Conservation (phyloP, 768 basidiomycete species). For the Suillus alpinus region DNA sequence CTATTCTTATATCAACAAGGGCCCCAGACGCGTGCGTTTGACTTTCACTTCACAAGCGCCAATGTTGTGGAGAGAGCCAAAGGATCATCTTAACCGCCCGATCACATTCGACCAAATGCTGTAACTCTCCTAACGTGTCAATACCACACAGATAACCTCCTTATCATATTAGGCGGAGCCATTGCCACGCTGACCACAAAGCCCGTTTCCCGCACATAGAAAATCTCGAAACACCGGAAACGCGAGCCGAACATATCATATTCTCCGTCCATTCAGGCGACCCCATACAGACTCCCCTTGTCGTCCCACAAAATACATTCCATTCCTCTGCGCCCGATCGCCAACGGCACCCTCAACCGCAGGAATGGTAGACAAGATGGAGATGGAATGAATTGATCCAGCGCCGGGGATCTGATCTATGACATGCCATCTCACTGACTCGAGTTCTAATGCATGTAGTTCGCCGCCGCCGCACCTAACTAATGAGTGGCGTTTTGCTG, state of each 20-base stretch:
- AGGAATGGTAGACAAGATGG: not conserved
- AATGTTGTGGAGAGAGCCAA: not conserved
- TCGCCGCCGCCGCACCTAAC: not conserved
- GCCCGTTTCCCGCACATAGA: not conserved
- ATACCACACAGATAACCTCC: not conserved
- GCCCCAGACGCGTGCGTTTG: not conserved
- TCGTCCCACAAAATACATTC: not conserved
- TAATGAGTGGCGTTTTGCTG: not conserved
- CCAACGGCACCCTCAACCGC: conserved; percentile 1
- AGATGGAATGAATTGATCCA: not conserved
- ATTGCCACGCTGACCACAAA: not conserved
- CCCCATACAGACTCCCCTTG: not conserved
- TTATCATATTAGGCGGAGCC: not conserved
- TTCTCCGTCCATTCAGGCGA: not conserved
- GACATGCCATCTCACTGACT: not conserved
- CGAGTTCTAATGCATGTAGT: not conserved
- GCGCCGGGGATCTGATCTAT: not conserved
- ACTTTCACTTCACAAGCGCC: not conserved
- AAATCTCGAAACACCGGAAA: not conserved
- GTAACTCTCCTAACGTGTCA: too few species aligned
- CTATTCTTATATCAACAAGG: not conserved
- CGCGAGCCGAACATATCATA: not conserved
- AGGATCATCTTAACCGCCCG: not conserved
- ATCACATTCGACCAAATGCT: not conserved
- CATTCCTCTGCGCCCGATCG: not conserved